Evolutionary conservation across 805 yeast genomes (phyloP), one percentile per base, ranked within the genome.

Genomic region (Metschnikowia noctiluminum): DNA sequence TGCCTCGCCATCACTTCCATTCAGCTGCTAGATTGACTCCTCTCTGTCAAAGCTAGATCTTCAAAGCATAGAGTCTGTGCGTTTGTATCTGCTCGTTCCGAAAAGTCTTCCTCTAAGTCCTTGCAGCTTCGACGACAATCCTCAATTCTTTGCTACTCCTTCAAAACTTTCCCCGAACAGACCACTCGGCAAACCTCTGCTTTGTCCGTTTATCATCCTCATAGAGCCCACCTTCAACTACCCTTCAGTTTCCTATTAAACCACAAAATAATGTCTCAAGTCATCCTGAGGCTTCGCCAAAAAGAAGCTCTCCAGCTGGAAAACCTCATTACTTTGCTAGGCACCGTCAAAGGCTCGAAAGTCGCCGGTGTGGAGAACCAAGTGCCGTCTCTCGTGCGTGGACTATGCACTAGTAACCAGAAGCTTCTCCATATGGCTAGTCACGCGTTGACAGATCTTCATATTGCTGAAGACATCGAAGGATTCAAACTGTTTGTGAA

Each of bases 321-420:
- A 46, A 61, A 59, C 51, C 64, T 72, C 46, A 65, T 70, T 32
- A 68, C 65, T 43, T 62, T 72, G 36, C 56, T 72, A 42, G 71
- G 69, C 8, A 43, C 60, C 16, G 58, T 68, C 39, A 66, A 64
- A 40, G 73, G 75, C 27, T 46, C 65, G 28, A 61, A 59, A 40
- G 52, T 62, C 12, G 45, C 65, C 14, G 56, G 51, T 9, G 12
- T 42, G 3, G 51, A 61, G 30, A 61, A 68, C 37, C 44, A 32
- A 15, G 42, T 69, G 10, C 61, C 69, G 4, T 58, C 74, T 12
- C 53, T 72, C 15, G 62, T 68, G 6, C 57, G 78, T 40, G 78
- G 77, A 1, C 57, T 72, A 36, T 66, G 67, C 57, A 73, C 78
- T 35, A 67, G 65, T 48, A 72, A 71, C 56, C 46, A 61, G 28